Percentiles rank a stretch among this genome's conserved stretches.
These are phyloP conservation scores for Colletotrichum lini DNA, from an alignment of 2,329 filamentous ascomycete species.

Conservation along the genomic window DNA sequence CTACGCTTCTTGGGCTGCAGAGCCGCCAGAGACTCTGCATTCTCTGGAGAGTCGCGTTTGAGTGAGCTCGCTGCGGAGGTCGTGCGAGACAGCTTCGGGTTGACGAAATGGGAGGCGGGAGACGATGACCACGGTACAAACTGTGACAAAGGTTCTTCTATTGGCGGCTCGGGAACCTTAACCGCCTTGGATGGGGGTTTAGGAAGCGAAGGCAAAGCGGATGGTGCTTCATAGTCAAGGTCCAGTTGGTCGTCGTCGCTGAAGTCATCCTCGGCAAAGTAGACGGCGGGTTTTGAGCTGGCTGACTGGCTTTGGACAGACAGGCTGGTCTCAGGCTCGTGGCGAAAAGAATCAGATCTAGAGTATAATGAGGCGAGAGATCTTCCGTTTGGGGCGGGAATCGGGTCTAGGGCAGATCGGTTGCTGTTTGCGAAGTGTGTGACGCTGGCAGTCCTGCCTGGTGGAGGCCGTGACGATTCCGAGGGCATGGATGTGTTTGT, in stretches of 20 bases:
- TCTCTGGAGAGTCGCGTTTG: conserved; percentile 61
- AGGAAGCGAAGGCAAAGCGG: conserved; percentile 58
- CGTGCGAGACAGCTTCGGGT: conserved; percentile 50
- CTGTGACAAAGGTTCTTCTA: conserved; percentile 43
- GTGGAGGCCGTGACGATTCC: conserved; percentile 26
- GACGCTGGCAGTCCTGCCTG: conserved; percentile 33
- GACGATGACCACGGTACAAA: conserved; percentile 82
- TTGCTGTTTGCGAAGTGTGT: conserved; percentile 44
- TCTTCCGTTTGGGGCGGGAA: conserved; percentile 16
- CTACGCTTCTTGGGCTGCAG: conserved; percentile 72
- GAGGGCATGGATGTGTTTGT: conserved; percentile 24
- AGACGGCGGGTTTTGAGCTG: conserved; percentile 58
- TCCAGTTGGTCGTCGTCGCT: conserved; percentile 87
- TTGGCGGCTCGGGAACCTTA: conserved; percentile 40
- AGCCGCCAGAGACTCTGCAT: conserved; percentile 48
- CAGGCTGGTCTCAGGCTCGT: conserved; percentile 49
- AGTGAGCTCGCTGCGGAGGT: conserved; percentile 46
- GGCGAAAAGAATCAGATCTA: conserved; percentile 64
- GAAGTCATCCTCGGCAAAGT: conserved; percentile 86
- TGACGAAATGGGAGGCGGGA: conserved; percentile 63
- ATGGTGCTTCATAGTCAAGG: conserved; percentile 75
- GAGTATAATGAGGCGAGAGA: conserved; percentile 59
- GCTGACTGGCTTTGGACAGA: conserved; percentile 36
- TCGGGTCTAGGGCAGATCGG: conserved; percentile 25
- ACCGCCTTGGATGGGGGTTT: conserved; percentile 48